Conservation (phyloP, 768 basidiomycete genomes). For the Serendipita vermifera region DNA sequence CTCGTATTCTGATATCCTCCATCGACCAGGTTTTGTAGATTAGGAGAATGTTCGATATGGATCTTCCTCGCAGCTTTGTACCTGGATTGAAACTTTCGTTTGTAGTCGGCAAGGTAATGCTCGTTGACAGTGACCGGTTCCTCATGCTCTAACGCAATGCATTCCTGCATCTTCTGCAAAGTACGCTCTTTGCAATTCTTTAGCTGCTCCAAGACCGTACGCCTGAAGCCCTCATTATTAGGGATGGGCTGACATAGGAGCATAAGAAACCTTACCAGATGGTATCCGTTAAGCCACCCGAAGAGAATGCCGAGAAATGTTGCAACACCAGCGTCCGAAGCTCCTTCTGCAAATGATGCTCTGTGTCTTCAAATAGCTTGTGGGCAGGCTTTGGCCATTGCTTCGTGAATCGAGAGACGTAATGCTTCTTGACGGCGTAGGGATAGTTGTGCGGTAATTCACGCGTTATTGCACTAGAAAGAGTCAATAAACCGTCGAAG, state of each 20-base stretch:
- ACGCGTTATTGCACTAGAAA: slow-evolving; percentile 47
- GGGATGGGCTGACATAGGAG: not conserved
- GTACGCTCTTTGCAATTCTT: slow-evolving; percentile 30
- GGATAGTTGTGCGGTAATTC: slow-evolving; percentile 59
- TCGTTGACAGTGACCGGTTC: slow-evolving; percentile 41
- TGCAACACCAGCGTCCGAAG: slow-evolving; percentile 31
- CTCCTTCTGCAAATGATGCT: slow-evolving; percentile 28
- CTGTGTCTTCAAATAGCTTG: slow-evolving; percentile 32
- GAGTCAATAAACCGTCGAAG: not conserved
- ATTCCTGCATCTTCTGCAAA: slow-evolving; percentile 34
- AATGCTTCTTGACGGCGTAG: slow-evolving; percentile 34
- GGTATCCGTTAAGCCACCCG: slow-evolving; percentile 40
- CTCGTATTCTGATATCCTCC: not conserved
- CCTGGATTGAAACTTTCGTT: slow-evolving; percentile 35
- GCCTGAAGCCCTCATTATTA: slow-evolving; percentile 23
- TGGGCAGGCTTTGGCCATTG: slow-evolving; percentile 28
- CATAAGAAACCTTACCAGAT: slow-evolving; percentile 29
- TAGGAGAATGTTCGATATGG: not conserved
- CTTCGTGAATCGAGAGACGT: slow-evolving; percentile 26
- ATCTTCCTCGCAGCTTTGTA: slow-evolving; percentile 13
- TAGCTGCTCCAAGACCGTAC: slow-evolving; percentile 39
- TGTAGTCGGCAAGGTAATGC: slow-evolving; percentile 37
- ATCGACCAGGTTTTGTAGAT: not conserved
- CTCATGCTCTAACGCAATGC: slow-evolving; percentile 33
- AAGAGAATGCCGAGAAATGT: slow-evolving; percentile 42